Base-by-base conservation (phyloP, 768 basidiomycete genomes). In the Xerocomellus chrysenteron region DNA sequence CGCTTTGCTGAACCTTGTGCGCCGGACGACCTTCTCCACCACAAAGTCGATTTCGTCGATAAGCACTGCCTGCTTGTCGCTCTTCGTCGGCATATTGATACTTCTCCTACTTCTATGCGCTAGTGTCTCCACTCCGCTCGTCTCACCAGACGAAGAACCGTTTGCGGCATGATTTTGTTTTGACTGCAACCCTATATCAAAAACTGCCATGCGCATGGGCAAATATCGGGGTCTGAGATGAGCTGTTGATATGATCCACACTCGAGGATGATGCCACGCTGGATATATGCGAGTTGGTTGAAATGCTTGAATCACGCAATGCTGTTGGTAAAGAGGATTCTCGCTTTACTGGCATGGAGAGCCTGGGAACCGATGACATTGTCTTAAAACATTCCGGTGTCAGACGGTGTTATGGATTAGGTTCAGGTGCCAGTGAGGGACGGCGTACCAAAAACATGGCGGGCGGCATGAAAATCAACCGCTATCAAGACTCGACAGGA, bases 361-460 rank as follows among this genome's bases (percentile, higher is more conserved):
- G 94, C 94, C 56, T 84, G 76, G 3, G 93, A 92, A 3, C 94
- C 94, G 53, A 96, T 88, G 40, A 95, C 90, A 48, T 90, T 80
- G 63, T 94, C 92, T 89, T 21, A 57, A 49, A 45, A 21, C 63
- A 50, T 17, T 62, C 10, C 3, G 17, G 42, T 19, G 10, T 54
- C 24, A 63, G 42, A 54, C 1, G 30, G n/a, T 4, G 49, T 40
- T 28, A 39, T 35, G 14, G 33, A 37, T 1, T 11, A 30, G 26
- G 10, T 52, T 1, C 17, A 45, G 28, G n/a, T n/a, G n/a, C n/a
- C n/a, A n/a, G n/a, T 9, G 14, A 24, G 11, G 9, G 6, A 59
- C 33, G 12, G 8, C 56, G 8, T 62, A 88, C 90, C 87, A 60
- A 93, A 94, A 14, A 94, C 78, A 67, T 94, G 92, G 5, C 88